Conservation (phyloP, 202 grass and related monocot genomes). For the Schoenoplectus tabernaemontani region DNA sequence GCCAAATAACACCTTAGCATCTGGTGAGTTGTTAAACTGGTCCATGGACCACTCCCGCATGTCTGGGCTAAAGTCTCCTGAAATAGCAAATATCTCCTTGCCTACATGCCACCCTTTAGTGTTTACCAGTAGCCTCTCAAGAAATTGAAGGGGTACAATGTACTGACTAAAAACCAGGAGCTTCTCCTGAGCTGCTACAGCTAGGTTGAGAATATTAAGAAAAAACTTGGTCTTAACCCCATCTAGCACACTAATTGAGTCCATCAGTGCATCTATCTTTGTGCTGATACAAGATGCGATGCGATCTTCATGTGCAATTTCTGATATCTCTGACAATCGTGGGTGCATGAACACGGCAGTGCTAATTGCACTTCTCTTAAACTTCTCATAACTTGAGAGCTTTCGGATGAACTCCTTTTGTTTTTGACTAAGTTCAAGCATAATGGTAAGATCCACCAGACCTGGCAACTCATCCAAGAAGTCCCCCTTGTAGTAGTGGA, state of each 20-base stretch:
- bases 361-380: constrained; percentile 60
- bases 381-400: constrained; percentile 53
- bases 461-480: constrained; percentile 94
- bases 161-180: constrained; percentile 88
- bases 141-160: constrained; percentile 78
- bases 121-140: constrained; percentile 70
- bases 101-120: constrained; percentile 71
- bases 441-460: constrained; percentile 68
- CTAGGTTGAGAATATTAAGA: constrained; percentile 61
- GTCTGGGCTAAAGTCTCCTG: constrained; percentile 58
- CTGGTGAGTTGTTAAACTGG: constrained; percentile 68
- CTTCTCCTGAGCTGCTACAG: constrained; percentile 69
- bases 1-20: constrained; percentile 87
- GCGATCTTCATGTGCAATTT: constrained; percentile 52
- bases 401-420: constrained; percentile 57
- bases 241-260: constrained; percentile 48
- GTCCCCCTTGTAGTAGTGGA: constrained; percentile 96
- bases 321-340: constrained; percentile 58
- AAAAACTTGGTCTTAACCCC: constrained; percentile 91
- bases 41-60: constrained; percentile 64
- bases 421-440: constrained; percentile 54
- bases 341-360: constrained; percentile 74
- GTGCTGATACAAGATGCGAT: constrained; percentile 31
- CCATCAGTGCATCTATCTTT: constrained; percentile 45
- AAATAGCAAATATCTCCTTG: constrained; percentile 87